phyloP scores from a whole-genome alignment of 192 early-diverging fungal genomes.

The Coemansia sp. region DNA sequence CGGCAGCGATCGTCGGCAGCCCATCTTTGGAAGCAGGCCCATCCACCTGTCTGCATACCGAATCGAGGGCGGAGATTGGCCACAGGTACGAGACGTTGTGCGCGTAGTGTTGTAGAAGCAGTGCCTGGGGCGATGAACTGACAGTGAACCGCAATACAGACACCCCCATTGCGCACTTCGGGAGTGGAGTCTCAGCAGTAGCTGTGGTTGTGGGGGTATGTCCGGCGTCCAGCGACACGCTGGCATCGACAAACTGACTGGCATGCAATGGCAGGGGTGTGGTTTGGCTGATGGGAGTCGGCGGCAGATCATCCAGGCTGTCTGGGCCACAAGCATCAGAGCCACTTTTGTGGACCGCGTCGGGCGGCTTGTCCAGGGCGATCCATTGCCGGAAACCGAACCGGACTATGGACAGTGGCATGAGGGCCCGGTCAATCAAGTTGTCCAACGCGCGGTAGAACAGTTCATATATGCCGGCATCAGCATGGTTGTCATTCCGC shows the following conservation, averaged over 20 bases:
- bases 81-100: not conserved
- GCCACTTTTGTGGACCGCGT: not conserved
- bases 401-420: constrained; percentile 38
- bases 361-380: constrained; percentile 8
- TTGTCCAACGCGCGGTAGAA: constrained; percentile 35
- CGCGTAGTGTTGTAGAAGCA: constrained; percentile 27
- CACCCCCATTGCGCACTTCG: not conserved
- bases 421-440: constrained; percentile 31
- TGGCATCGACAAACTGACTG: constrained; percentile 11
- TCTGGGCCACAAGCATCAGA: not conserved
- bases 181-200: too few species aligned
- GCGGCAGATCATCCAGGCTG: constrained; percentile 9
- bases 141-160: constrained; percentile 3
- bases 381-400: constrained; percentile 47
- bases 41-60: not conserved
- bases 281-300: constrained; percentile 17
- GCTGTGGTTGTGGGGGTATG: not conserved
- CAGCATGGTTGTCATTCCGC: not conserved
- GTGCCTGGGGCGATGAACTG: constrained; percentile 2
- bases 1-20: constrained; percentile 4
- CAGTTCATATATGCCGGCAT: constrained; percentile 1
- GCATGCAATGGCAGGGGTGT: constrained; percentile 7
- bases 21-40: not conserved
- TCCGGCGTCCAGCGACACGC: constrained; percentile 1
- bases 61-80: constrained; percentile 5